Percentiles rank a stretch among this genome's conserved stretches.
Conservation (phyloP, 805 yeast genomes). For the Metschnikowia proteae region DNA sequence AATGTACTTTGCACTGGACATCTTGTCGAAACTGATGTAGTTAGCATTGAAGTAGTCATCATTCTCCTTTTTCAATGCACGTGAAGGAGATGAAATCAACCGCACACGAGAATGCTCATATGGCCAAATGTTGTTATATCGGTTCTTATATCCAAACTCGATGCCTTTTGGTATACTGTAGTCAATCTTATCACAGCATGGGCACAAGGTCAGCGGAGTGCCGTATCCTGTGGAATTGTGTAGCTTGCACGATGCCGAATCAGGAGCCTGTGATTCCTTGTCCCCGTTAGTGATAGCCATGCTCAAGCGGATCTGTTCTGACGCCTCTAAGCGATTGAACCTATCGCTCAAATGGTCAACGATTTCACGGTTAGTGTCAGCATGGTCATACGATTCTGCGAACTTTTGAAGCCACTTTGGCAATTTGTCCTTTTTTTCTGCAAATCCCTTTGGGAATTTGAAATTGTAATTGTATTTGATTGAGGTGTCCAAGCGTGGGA, state of each 20-base stretch:
- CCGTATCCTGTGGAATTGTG: constrained; percentile 24
- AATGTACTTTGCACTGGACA: constrained; percentile 31
- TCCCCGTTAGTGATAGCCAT: constrained; percentile 25
- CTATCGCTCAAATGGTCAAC: constrained; percentile 24
- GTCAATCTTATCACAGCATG: constrained; percentile 37
- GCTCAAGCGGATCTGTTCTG: constrained; percentile 37
- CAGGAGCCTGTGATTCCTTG: not conserved
- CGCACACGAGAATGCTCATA: constrained; percentile 82
- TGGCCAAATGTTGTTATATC: constrained; percentile 87
- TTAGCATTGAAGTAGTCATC: constrained; percentile 47
- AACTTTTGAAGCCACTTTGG: constrained; percentile 35
- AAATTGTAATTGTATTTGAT: constrained; percentile 23
- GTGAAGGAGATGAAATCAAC: constrained; percentile 29
- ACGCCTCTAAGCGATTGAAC: constrained; percentile 37
- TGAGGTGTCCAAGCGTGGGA: constrained; percentile 23
- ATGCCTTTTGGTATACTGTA: constrained; percentile 56
- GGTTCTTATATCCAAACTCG: constrained; percentile 74
- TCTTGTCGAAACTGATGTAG: constrained; percentile 30
- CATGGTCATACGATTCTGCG: constrained; percentile 15
- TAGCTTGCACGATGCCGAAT: constrained; percentile 9
- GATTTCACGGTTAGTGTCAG: constrained; percentile 19
- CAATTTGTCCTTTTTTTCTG: constrained; percentile 14
- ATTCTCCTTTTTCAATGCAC: constrained; percentile 11
- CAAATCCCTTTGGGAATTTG: constrained; percentile 19
- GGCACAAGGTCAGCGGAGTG: constrained; percentile 41